Conservation (phyloP, 768 basidiomycete species). For the Trametes cingulata region DNA sequence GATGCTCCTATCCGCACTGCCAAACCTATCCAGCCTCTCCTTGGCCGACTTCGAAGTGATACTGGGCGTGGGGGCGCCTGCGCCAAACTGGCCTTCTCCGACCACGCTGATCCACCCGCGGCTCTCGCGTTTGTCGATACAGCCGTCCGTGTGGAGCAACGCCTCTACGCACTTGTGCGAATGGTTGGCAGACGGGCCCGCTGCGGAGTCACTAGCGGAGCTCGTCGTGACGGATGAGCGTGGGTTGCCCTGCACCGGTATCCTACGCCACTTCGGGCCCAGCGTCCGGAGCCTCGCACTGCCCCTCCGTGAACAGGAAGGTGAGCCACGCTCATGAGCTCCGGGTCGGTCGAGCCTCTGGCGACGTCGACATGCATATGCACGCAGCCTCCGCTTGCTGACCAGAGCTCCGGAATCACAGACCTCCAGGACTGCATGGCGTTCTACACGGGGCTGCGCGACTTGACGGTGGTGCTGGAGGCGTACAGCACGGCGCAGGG, state of each 20-base stretch:
- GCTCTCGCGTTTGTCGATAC: background rate
- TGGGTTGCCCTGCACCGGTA: background rate
- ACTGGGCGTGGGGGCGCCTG: background rate
- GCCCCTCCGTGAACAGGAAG: background rate
- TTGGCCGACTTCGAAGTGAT: background rate
- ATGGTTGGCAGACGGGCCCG: background rate
- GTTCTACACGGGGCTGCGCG: constrained; percentile 3
- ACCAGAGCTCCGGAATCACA: too few relatives aligned
- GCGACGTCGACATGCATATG: too few relatives aligned
- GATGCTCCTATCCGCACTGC: background rate
- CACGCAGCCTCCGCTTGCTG: too few relatives aligned
- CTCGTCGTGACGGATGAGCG: background rate
- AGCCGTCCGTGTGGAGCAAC: background rate
- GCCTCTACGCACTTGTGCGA: background rate
- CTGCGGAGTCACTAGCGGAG: background rate
- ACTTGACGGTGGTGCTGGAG: constrained; percentile 4
- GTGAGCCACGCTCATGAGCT: too few relatives aligned
- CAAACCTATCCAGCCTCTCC: background rate
- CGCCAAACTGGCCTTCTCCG: background rate
- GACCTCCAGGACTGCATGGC: background rate
- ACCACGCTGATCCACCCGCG: background rate
- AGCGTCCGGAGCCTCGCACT: background rate
- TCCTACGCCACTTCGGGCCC: background rate
- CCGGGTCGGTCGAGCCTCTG: too few relatives aligned
- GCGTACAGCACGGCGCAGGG: background rate